These are phyloP conservation scores for Fibroporia radiculosa DNA, from an alignment of 768 basidiomycete genomes.

Conservation along the genomic window DNA sequence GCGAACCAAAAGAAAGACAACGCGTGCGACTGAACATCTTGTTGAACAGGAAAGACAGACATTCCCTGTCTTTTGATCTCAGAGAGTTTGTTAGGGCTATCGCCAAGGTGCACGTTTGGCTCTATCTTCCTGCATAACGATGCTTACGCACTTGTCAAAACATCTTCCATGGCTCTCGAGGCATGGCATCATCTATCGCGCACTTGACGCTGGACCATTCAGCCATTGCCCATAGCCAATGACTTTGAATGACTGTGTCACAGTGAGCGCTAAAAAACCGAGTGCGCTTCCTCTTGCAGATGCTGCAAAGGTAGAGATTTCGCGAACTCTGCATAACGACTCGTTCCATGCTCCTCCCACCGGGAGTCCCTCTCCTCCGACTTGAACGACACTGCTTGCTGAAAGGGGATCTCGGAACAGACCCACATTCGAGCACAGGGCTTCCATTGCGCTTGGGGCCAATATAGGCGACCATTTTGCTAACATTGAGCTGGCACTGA, in stretches of 20 bases:
- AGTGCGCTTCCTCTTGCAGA: constrained; percentile 56
- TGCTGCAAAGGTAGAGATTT: constrained; percentile 57
- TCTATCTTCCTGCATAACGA: not conserved
- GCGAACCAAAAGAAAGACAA: constrained; percentile 61
- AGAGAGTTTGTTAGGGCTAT: constrained; percentile 30
- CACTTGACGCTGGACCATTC: constrained; percentile 32
- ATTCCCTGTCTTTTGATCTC: constrained; percentile 28
- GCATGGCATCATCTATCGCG: constrained; percentile 55
- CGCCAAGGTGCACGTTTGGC: constrained; percentile 27
- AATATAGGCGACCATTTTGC: constrained; percentile 84
- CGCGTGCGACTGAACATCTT: constrained; percentile 46
- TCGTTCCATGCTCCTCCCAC: not conserved
- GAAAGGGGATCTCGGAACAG: not conserved
- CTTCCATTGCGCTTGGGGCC: constrained; percentile 77
- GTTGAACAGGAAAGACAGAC: constrained; percentile 17
- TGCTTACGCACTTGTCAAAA: constrained; percentile 22
- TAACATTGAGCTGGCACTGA: constrained; percentile 75
- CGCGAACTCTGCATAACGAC: constrained; percentile 31
- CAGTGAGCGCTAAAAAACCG: constrained; percentile 62
- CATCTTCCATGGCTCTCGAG: constrained; percentile 56
- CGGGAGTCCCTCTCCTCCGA: not conserved
- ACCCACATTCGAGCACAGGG: constrained; percentile 24
- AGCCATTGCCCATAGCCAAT: no score
- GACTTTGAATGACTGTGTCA: constrained; percentile 25
- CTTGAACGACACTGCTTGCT: not conserved